These are phyloP conservation scores for Symbiotaphrina buchneri DNA, from an alignment of 495 filamentous ascomycete species.

Conservation along the genomic window DNA sequence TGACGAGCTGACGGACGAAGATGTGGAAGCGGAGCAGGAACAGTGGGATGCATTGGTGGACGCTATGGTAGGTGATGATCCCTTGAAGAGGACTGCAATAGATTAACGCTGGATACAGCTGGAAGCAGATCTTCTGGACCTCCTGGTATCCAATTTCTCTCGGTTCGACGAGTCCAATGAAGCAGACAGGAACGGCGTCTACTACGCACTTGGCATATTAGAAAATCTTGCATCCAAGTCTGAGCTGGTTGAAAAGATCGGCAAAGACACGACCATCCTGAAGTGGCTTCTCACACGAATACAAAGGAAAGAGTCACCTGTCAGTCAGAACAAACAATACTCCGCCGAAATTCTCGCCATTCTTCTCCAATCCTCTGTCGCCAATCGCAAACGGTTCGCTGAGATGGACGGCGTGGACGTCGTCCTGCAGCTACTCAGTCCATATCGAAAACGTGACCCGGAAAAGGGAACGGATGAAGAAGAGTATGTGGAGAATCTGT, in stretches of 20 bases:
- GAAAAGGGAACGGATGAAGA: slow-evolving; percentile 73
- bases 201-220: slow-evolving; percentile 60
- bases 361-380: slow-evolving; percentile 42
- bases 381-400: slow-evolving; percentile 40
- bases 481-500: slow-evolving; percentile 85
- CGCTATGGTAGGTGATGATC: slow-evolving; percentile 37
- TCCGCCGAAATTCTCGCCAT: slow-evolving; percentile 82
- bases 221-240: slow-evolving; percentile 68
- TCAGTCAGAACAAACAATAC: slow-evolving; percentile 87
- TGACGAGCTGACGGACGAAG: slow-evolving; percentile 82
- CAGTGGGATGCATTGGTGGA: slow-evolving; percentile 72
- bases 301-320: slow-evolving; percentile 31
- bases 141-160: slow-evolving; percentile 67
- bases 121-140: slow-evolving; percentile 60
- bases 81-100: too few species aligned
- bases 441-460: slow-evolving; percentile 83
- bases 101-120: slow-evolving; percentile 18
- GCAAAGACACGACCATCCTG: slow-evolving; percentile 38
- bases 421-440: slow-evolving; percentile 60
- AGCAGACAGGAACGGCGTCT: slow-evolving; percentile 61
- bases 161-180: slow-evolving; percentile 64
- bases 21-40: slow-evolving; percentile 60
- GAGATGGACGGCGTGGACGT: slow-evolving; percentile 51
- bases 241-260: slow-evolving; percentile 43
- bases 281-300: slow-evolving; percentile 58